Evolutionary conservation across 805 yeast genomes (phyloP).

Genomic region (Groenewaldozyma tartarivorans): DNA sequence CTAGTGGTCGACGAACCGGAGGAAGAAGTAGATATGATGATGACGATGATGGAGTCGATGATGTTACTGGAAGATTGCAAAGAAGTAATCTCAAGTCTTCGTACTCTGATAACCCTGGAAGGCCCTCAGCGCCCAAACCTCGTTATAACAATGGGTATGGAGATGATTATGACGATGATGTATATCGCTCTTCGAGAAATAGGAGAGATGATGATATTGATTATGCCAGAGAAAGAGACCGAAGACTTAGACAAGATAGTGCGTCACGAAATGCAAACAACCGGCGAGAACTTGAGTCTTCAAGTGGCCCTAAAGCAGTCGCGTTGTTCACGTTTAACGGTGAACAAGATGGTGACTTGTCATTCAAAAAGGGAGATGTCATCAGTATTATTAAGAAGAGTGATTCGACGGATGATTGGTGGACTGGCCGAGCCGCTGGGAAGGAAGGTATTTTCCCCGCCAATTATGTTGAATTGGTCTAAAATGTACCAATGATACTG

Average conservation of each 20-base stretch:
- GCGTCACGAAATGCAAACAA: background rate
- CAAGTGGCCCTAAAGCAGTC: slow-evolving; percentile 50
- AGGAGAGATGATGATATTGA: slow-evolving; percentile 5
- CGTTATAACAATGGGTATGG: slow-evolving; percentile 23
- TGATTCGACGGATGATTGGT: slow-evolving; percentile 92
- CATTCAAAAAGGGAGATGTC: slow-evolving; percentile 91
- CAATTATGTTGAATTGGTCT: slow-evolving; percentile 85
- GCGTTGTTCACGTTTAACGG: slow-evolving; percentile 87
- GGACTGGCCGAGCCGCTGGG: slow-evolving; percentile 89
- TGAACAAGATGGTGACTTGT: slow-evolving; percentile 85
- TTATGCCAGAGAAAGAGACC: slow-evolving; percentile 8
- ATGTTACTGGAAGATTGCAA: slow-evolving; percentile 23
- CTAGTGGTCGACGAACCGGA: slow-evolving; percentile 4
- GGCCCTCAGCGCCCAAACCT: slow-evolving; percentile 37
- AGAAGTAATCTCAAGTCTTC: slow-evolving; percentile 33
- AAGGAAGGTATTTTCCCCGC: slow-evolving; percentile 94
- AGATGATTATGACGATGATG: slow-evolving; percentile 11
- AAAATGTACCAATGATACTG: no score
- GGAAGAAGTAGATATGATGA: slow-evolving; percentile 2
- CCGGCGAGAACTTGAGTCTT: slow-evolving; percentile 7
- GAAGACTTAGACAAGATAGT: background rate
- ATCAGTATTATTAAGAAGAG: slow-evolving; percentile 79
- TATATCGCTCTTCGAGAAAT: slow-evolving; percentile 6
- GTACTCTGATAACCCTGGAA: slow-evolving; percentile 30
- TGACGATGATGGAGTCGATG: slow-evolving; percentile 26